Evolutionary conservation across 192 early-diverging fungal species (phyloP).

Genomic region (Dissophora ornata): DNA sequence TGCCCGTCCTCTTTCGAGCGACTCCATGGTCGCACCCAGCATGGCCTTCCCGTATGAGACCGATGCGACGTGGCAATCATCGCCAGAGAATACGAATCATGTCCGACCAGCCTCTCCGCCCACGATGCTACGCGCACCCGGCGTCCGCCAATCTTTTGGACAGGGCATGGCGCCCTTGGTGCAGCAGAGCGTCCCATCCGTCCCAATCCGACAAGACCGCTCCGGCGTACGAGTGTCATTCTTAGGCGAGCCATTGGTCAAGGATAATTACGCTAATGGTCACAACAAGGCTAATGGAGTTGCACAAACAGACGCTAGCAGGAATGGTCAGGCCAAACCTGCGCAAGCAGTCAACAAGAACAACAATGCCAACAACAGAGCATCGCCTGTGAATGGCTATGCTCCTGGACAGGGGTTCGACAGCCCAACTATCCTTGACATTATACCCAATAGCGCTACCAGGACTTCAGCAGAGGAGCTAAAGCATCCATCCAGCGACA

Average conservation of each 20-base stretch:
- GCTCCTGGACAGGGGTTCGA: neutral
- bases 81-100: slow-evolving; percentile 29
- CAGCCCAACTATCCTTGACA: slow-evolving; percentile 1
- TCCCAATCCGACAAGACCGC: slow-evolving; percentile 42
- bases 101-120: slow-evolving; percentile 15
- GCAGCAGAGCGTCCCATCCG: slow-evolving; percentile 17
- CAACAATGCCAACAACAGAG: slow-evolving; percentile 2
- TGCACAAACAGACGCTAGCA: neutral
- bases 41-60: slow-evolving; percentile 17
- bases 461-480: neutral
- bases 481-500: neutral
- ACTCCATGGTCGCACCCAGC: slow-evolving; percentile 43
- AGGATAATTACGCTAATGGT: slow-evolving; percentile 13
- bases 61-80: slow-evolving; percentile 13
- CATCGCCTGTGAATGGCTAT: neutral
- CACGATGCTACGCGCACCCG: slow-evolving; percentile 2
- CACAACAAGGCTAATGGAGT: slow-evolving; percentile 7
- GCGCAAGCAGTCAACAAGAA: slow-evolving; percentile 4
- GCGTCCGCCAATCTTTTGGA: slow-evolving; percentile 37
- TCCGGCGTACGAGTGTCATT: slow-evolving; percentile 27
- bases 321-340: neutral
- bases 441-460: slow-evolving; percentile 11
- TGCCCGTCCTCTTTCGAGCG: slow-evolving; percentile 36
- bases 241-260: slow-evolving; percentile 25
- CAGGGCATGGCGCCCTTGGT: slow-evolving; percentile 27